phyloP scores from a whole-genome alignment of 495 filamentous ascomycete genomes.

The Aeminium ludgeri region DNA sequence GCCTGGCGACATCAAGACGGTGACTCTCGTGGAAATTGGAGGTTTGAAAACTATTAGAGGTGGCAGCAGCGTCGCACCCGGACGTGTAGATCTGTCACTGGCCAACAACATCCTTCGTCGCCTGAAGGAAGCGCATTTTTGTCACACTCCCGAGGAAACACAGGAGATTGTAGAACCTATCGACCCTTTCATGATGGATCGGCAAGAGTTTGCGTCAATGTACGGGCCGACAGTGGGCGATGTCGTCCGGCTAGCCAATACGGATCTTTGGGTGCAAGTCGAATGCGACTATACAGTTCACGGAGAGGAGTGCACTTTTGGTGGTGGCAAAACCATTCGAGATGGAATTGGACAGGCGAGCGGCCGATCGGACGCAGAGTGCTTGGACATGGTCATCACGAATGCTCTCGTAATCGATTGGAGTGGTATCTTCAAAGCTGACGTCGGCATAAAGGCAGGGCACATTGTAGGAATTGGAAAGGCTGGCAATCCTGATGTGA shows the following conservation, averaged over 20 bases:
- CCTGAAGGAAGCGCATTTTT: conserved; percentile 57
- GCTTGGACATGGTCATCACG: conserved; percentile 73
- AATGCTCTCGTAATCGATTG: conserved; percentile 88
- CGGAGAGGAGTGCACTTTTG: conserved; percentile 92
- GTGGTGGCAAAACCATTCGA: conserved; percentile 82
- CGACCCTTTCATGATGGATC: conserved; percentile 51
- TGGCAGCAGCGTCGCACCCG: conserved; percentile 66
- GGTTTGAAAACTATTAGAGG: conserved; percentile 68
- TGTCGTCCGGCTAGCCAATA: conserved; percentile 62
- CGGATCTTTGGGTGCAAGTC: conserved; percentile 80
- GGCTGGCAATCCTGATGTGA: conserved; percentile 90
- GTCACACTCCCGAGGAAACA: conserved; percentile 50
- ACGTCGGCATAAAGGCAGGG: conserved; percentile 85
- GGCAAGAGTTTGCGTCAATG: conserved; percentile 65
- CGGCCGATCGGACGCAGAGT: conserved; percentile 50
- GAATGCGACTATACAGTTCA: conserved; percentile 74
- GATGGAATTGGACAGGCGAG: conserved; percentile 94
- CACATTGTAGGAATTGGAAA: conserved; percentile 85
- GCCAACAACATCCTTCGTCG: conserved; percentile 46
- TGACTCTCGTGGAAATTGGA: conserved; percentile 77
- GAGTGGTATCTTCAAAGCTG: conserved; percentile 88
- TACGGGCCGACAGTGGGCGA: conserved; percentile 79
- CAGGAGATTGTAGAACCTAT: conserved; percentile 39
- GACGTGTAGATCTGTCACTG: conserved; percentile 38
- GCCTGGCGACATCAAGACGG: conserved; percentile 82